Base-by-base conservation (phyloP, 352 stramenopile species). In the Globisporangium parvum region DNA sequence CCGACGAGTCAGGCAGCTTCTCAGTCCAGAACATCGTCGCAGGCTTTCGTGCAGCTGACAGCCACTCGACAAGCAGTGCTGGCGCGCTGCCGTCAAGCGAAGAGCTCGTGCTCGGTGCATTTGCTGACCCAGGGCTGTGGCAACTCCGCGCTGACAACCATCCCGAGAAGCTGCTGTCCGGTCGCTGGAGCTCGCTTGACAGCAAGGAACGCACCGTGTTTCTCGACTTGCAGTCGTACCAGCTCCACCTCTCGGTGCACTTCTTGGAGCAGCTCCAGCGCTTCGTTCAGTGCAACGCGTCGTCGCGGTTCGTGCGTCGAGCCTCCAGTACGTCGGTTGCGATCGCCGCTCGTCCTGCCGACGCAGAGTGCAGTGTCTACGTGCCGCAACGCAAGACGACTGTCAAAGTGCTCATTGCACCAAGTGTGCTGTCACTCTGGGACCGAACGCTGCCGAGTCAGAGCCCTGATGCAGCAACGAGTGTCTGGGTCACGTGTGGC, bases 91-190 rank as follows among this genome's bases (percentile, higher is more conserved):
- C 24, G 33, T 47, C 57, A 18, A 59, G 50, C 3, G 84, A 93
- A 75, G 66, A 86, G 61, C 70, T 92, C 17, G 56, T 93, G 1
- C 78, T 91, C 62, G 84, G 79, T 15, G 74, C 70, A 8, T 75
- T 81, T 59, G 68, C 59, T 17, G 84, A 93, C 45, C 84, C 84
- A 55, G 71, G 62, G 21, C 56, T 83, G 37, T 93, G 84, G 84
- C 81, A 91, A 62, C 44, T 90, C 11, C 62, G 66, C 39, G 70
- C 87, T 14, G 78, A 88, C 17, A 92, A 87, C 26, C 85, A 85
- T 39, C 75, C 77, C 15, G 77, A 91, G 23, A 88, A 86, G 35
- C 33, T 91, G 8, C 46, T 93, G 41, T 73, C 73, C 41, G 72
- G 69, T 37, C 63, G 76, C 11, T 93, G 83, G 83, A 71, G 63